A percentile compares a stretch with the other conserved stretches of the same genome.
Evolutionary conservation across 257 asterid species (phyloP).

Genomic region (Solanum habrochaites): DNA sequence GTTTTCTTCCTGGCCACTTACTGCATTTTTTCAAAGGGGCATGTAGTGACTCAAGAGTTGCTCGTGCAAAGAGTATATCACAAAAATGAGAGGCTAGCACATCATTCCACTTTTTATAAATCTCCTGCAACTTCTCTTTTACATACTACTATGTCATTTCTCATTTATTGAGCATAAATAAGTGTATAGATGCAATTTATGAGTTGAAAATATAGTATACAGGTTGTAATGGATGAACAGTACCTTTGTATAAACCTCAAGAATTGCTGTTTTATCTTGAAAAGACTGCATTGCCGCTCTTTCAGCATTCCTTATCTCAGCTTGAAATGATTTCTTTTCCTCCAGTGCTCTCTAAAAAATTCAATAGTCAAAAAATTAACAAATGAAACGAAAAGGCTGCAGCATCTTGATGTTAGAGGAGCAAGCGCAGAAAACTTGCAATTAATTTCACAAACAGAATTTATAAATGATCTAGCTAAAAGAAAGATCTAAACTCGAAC

Average conservation of each 20-base stretch:
- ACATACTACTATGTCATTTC: not conserved
- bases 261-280: conserved; percentile 54
- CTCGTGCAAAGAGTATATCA: not conserved
- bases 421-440: not conserved
- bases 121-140: not conserved
- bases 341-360: conserved; percentile 51
- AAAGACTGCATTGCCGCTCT: conserved; percentile 56
- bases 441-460: not conserved
- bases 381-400: not conserved
- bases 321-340: conserved; percentile 48
- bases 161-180: not conserved
- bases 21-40: not conserved
- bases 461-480: not conserved
- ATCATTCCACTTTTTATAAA: not conserved
- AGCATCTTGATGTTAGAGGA: not conserved
- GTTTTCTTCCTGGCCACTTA: not conserved
- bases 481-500: not conserved
- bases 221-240: not conserved
- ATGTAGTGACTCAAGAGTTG: not conserved
- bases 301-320: conserved; percentile 65
- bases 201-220: not conserved
- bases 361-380: not conserved
- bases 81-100: not conserved
- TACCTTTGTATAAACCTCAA: conserved; percentile 77
- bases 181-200: not conserved